phyloP scores from a whole-genome alignment of 148 eudicot species.

The Rhododendron mucronatum region DNA sequence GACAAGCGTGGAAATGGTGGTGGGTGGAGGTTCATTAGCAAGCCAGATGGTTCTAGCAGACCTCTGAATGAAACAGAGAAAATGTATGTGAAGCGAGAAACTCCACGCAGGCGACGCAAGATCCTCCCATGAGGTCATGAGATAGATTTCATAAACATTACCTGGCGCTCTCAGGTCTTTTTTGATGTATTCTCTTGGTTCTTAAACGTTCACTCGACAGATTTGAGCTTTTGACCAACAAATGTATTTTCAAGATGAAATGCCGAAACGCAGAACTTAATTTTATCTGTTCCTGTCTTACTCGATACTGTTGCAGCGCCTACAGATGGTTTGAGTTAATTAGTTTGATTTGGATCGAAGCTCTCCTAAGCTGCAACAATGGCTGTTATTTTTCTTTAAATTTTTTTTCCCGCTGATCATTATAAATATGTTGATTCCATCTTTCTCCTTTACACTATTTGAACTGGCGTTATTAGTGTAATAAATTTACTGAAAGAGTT shows the following conservation, averaged over 20 bases:
- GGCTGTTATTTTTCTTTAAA: not conserved
- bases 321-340: not conserved
- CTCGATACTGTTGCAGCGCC: not conserved
- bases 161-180: not conserved
- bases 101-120: slow-evolving; percentile 65
- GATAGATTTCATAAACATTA: not conserved
- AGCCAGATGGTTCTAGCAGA: slow-evolving; percentile 76
- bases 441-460: no score
- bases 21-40: slow-evolving; percentile 77
- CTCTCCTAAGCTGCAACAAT: not conserved
- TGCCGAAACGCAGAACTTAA: not conserved
- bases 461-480: not conserved
- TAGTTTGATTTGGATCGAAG: not conserved
- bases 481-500: not conserved
- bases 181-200: not conserved
- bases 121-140: slow-evolving; percentile 43
- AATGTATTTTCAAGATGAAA: not conserved
- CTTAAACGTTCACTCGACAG: not conserved
- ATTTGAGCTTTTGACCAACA: not conserved
- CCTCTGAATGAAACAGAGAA: slow-evolving; percentile 72
- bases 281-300: not conserved
- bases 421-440: no score
- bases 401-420: no score
- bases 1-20: slow-evolving; percentile 84
- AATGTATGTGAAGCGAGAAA: slow-evolving; percentile 78